A percentile compares a stretch with the other conserved stretches of the same genome.
These are phyloP conservation scores for Limonomyces culmigenus DNA, from an alignment of 1,284 basidiomycete genomes.

Conservation along the genomic window DNA sequence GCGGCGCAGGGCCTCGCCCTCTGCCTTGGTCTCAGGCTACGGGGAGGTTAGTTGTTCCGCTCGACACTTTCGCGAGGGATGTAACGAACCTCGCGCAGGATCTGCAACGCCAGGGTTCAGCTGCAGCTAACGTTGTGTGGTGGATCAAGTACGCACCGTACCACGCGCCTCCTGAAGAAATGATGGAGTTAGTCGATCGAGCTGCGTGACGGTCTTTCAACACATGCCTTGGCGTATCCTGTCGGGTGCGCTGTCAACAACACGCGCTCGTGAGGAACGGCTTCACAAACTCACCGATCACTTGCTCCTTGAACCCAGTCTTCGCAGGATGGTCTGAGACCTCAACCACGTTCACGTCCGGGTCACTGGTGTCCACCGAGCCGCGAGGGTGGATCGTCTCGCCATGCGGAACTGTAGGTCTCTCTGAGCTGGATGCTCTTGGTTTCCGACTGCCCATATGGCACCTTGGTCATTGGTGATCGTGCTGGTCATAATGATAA, in stretches of 20 bases:
- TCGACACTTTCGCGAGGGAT: background rate
- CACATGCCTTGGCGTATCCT: background rate
- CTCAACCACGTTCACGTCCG: background rate
- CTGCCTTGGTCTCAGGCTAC: no score
- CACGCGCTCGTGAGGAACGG: background rate
- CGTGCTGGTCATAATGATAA: no score
- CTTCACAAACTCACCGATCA: background rate
- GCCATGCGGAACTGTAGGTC: no score
- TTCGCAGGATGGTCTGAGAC: background rate
- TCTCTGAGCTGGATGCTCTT: no score
- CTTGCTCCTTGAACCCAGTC: background rate
- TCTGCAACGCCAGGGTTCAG: no score
- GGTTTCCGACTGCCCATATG: no score
- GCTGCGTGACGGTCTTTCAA: background rate
- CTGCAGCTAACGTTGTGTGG: no score
- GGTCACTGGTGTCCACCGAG: background rate
- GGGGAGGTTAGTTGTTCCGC: background rate
- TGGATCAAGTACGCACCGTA: background rate
- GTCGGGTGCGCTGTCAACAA: background rate
- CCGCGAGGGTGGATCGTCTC: background rate
- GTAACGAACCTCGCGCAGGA: no score
- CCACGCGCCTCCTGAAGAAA: background rate
- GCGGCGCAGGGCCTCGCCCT: no score
- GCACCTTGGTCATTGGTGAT: no score
- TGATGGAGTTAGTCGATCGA: background rate